Percentiles rank a stretch among this genome's conserved stretches.
Conservation (phyloP, 495 filamentous ascomycete species). For the Aspergillus cristatus region DNA sequence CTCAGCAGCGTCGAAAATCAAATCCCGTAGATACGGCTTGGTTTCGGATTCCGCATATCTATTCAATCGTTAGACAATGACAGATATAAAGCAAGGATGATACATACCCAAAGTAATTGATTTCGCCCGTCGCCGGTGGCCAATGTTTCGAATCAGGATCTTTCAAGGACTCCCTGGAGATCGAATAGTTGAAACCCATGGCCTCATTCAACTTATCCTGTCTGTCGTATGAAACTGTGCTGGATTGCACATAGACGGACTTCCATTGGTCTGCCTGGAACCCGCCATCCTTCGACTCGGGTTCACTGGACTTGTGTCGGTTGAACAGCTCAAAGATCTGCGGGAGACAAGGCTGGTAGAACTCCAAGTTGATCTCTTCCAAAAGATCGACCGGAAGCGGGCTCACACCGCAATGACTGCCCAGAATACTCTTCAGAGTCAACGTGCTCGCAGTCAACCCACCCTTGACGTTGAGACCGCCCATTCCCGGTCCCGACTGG, state of each 20-base stretch:
- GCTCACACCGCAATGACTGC: conserved; percentile 36
- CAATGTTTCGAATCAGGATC: conserved; percentile 18
- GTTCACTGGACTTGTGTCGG: conserved; percentile 12
- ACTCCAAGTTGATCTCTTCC: conserved; percentile 30
- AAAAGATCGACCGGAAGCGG: conserved; percentile 38
- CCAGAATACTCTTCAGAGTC: conserved; percentile 38
- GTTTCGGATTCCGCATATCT: conserved; percentile 34
- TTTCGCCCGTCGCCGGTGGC: conserved; percentile 20
- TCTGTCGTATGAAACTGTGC: conserved; percentile 38
- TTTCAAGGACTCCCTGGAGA: conserved; percentile 25
- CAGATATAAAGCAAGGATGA: background rate
- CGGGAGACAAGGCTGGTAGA: conserved; percentile 39
- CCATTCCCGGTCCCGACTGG: conserved; percentile 17
- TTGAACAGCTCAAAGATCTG: conserved; percentile 39
- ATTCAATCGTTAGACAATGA: background rate
- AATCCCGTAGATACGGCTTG: conserved; percentile 31
- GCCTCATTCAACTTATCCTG: conserved; percentile 26
- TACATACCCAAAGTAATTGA: conserved; percentile 37
- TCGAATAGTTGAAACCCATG: conserved; percentile 30
- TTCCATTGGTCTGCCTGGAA: conserved; percentile 25
- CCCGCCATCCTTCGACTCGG: conserved; percentile 1
- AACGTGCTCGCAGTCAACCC: conserved; percentile 34
- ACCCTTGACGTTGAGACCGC: conserved; percentile 35
- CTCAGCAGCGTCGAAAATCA: conserved; percentile 30
- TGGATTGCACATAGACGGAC: conserved; percentile 37